Evolutionary conservation across 2,329 filamentous ascomycete species (phyloP), one percentile per base, ranked within the genome.

Genomic region (Pseudopyrenochaeta lycopersici): DNA sequence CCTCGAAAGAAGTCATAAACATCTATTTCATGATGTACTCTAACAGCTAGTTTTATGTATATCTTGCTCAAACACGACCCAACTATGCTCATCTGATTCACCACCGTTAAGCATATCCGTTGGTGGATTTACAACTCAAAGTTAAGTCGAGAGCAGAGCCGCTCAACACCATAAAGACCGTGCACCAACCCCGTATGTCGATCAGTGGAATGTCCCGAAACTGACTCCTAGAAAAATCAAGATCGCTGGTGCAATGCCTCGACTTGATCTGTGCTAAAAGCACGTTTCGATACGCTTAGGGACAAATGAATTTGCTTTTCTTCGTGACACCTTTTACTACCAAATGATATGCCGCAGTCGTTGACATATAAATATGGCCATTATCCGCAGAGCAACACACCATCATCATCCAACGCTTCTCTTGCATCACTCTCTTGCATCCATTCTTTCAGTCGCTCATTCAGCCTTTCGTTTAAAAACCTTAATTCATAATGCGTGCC

Each of bases 401-500:
- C 46, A 33, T 40, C 42, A 36, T 12, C 31, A 18, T 42, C 46
- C 27, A 49, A 39, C 32, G 40, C 20, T 36, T 46, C 41, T 23
- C 31, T 49, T 29, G 35, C 29, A 15, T 49, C 41, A 29, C 35
- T 54, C 43, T 35, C 21, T 20, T 7, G 42, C 23, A 39, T n/a
- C 41, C 36, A 39, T 12, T 39, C 36, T 2, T 39, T 39, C 23
- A 53, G 39, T 53, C 50, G 44, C 21, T 53, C 50, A n/a, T n/a
- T n/a, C n/a, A n/a, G n/a, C n/a, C n/a, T n/a, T n/a, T n/a, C n/a
- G n/a, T 44, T 44, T 48, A 23, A 17, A 18, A 32, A 47, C 30
- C 17, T 30, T 43, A 40, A 41, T 30, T 46, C 52, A 46, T 17
- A 14, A 54, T 54, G 52, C 52, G 52, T 40, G 31, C 41, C 46